phyloP scores from a whole-genome alignment of 148 eudicot genomes.

The Tetragonia tetragonoides region DNA sequence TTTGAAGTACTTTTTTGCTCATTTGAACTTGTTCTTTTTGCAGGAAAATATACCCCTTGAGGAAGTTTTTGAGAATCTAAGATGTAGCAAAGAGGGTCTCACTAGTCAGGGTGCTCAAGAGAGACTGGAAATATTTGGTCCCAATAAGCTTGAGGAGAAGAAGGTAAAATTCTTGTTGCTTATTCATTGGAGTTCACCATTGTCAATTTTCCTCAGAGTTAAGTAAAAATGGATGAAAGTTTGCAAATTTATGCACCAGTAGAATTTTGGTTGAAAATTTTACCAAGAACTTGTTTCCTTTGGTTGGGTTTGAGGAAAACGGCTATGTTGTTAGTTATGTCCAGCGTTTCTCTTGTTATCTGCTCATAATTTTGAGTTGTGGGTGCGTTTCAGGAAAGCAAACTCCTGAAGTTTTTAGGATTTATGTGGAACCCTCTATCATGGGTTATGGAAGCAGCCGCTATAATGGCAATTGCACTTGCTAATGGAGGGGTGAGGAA shows the following conservation, averaged over 20 bases:
- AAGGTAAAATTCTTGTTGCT: conserved; percentile 40
- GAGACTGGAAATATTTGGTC: conserved; percentile 83
- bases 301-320: conserved; percentile 8
- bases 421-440: conserved; percentile 99
- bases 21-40: conserved; percentile 21
- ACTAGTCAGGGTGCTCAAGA: conserved; percentile 74
- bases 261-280: conserved; percentile 4
- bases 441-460: conserved; percentile 99
- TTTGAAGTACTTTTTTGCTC: conserved; percentile 14
- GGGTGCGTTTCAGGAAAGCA: conserved; percentile 80
- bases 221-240: neutral
- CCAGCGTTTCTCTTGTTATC: neutral
- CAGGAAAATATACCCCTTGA: conserved; percentile 97
- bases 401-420: conserved; percentile 91
- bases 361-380: conserved; percentile 9
- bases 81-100: conserved; percentile 91
- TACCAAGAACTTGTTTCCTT: neutral
- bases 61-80: conserved; percentile 95
- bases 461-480: conserved; percentile 99
- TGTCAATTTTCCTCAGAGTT: conserved; percentile 1
- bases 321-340: neutral
- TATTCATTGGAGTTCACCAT: conserved; percentile 9
- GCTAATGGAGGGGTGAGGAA: conserved; percentile 97
- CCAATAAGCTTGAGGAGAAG: conserved; percentile 97
- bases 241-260: neutral